Evolutionary conservation across 371 early-diverging fungal species (phyloP), one percentile per base, ranked within the genome.

Genomic region (Rhizopus arrhizus): DNA sequence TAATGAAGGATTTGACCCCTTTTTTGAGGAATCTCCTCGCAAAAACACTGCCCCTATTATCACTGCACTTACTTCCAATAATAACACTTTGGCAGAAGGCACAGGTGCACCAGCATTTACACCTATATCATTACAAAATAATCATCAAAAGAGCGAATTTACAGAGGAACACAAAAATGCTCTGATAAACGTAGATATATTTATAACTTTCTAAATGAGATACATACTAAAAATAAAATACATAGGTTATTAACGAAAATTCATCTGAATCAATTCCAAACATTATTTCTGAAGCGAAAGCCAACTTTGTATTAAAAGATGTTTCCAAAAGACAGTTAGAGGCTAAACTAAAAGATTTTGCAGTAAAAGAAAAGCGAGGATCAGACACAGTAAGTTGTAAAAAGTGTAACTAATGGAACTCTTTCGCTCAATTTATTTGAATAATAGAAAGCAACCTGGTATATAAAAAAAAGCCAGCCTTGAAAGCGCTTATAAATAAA

Each of bases 351-450:
- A 79, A 77, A 47, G 66, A 72, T 42, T 57, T 81, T 42, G 80
- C 80, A 15, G 61, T 79, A 40, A 81, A 81, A 42, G 82, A 79
- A 62, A 81, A 79, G 35, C 66, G 80, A 28, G 82, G 79, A 5
- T 42, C 66, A 6, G 80, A 81, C 36, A 77, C 75, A 31, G 82
- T 81, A 77, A 71, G 71, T 56, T 11, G 6, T 15, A 33, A 34
- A 34, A 43, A 33, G 10, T 3, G 29, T 7, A 13, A n/a, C 3
- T n/a, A 15, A 31, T 7, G 33, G 4, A 28, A 12, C 4, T 9
- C n/a, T 32, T 9, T 12, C 9, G 11, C 29, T 3, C 11, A n/a
- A 36, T 45, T 12, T 31, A 59, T 16, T 49, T 42, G 7, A n/a
- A 29, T 3, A 29, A 15, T 56, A 60, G 65, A 60, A 45, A 64